Evolutionary conservation across 2,329 filamentous ascomycete species (phyloP).

Genomic region (Fusarium domesticum): DNA sequence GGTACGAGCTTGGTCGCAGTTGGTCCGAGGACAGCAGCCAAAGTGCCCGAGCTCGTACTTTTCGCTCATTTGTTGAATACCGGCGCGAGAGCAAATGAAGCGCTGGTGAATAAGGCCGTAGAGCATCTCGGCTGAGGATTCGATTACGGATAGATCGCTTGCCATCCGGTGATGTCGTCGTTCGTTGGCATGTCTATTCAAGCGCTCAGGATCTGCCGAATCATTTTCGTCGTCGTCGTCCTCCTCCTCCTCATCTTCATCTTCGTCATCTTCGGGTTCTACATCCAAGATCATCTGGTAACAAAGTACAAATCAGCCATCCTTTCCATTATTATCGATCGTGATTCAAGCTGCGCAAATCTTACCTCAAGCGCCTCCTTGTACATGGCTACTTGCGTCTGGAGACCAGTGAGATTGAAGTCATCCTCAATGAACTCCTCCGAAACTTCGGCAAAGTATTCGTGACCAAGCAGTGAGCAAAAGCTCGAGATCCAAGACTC

Average conservation of each 20-base stretch:
- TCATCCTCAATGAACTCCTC: slow-evolving; percentile 99
- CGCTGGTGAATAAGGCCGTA: slow-evolving; percentile 98
- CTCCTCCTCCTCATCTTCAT: slow-evolving; percentile 77
- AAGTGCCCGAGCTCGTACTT: slow-evolving; percentile 98
- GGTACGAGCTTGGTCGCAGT: slow-evolving; percentile 86
- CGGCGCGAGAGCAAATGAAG: slow-evolving; percentile 93
- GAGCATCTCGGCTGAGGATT: slow-evolving; percentile 95
- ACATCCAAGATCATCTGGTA: slow-evolving; percentile 91
- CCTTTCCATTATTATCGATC: not conserved
- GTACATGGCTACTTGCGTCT: slow-evolving; percentile 96
- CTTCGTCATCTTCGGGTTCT: slow-evolving; percentile 91
- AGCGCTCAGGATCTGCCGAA: slow-evolving; percentile 59
- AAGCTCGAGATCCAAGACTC: slow-evolving; percentile 99
- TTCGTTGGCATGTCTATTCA: slow-evolving; percentile 52
- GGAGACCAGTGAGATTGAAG: slow-evolving; percentile 95
- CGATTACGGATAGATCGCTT: slow-evolving; percentile 91
- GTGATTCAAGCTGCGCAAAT: slow-evolving; percentile 5
- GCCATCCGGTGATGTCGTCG: slow-evolving; percentile 81
- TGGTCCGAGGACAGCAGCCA: slow-evolving; percentile 88
- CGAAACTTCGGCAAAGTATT: slow-evolving; percentile 98
- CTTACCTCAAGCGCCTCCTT: slow-evolving; percentile 88
- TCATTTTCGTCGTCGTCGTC: slow-evolving; percentile 74
- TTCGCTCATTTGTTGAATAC: slow-evolving; percentile 98
- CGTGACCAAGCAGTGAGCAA: slow-evolving; percentile 90
- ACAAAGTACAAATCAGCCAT: slow-evolving; percentile 7